Conservation (phyloP, 1,139 yeast species). For the Yamadazyma epiphylla region DNA sequence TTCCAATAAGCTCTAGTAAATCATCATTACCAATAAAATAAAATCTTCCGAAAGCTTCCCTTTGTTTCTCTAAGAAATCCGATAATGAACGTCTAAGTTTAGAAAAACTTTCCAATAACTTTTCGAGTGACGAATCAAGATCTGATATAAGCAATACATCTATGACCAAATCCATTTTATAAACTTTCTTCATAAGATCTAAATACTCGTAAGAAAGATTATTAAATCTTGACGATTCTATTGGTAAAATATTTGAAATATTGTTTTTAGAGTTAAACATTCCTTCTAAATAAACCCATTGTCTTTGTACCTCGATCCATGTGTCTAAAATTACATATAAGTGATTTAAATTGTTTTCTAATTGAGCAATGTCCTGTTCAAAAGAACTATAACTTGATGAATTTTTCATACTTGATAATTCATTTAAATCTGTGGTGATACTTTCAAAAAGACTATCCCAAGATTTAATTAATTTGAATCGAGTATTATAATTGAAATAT, state of each 20-base stretch:
- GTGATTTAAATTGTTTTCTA: constrained; percentile 55
- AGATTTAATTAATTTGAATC: constrained; percentile 56
- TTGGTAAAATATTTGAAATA: constrained; percentile 59
- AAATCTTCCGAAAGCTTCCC: constrained; percentile 76
- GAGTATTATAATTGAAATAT: constrained; percentile 50
- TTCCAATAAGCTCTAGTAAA: constrained; percentile 76
- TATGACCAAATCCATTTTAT: constrained; percentile 49
- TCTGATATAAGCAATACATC: constrained; percentile 58
- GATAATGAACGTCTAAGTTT: constrained; percentile 65
- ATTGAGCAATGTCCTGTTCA: constrained; percentile 51
- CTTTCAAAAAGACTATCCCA: constrained; percentile 66
- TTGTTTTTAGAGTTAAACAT: constrained; percentile 61
- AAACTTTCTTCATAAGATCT: constrained; percentile 46
- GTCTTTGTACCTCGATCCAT: constrained; percentile 87
- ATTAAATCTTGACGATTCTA: constrained; percentile 66
- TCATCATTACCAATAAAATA: constrained; percentile 92
- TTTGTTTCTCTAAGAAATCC: constrained; percentile 76
- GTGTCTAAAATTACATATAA: constrained; percentile 54
- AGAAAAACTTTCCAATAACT: constrained; percentile 51
- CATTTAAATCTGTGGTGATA: constrained; percentile 57
- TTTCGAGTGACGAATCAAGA: constrained; percentile 44
- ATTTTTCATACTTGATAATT: constrained; percentile 66
- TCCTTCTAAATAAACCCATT: constrained; percentile 85
- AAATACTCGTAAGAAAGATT: constrained; percentile 62
- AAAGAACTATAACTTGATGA: constrained; percentile 64